Conservation (phyloP, 768 basidiomycete species). For the Lactarius sanguifluus region DNA sequence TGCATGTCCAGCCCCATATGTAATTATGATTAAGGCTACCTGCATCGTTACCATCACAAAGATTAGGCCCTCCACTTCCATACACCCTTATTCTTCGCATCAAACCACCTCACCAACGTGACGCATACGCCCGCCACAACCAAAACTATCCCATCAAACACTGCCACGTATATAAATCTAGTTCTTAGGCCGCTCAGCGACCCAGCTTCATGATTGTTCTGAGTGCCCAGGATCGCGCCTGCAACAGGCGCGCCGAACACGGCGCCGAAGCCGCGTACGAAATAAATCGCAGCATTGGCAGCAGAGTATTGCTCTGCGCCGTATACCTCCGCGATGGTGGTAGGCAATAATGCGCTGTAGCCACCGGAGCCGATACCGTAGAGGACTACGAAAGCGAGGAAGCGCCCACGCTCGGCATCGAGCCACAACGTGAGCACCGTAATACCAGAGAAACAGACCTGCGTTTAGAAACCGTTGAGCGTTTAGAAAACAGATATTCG, state of each 20-base stretch:
- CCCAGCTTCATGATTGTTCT: conserved; percentile 8
- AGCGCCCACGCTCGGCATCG: conserved; percentile 40
- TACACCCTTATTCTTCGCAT: conserved; percentile 41
- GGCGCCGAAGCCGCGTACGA: conserved; percentile 44
- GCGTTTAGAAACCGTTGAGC: not conserved
- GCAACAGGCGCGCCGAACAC: conserved; percentile 45
- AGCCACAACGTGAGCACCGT: conserved; percentile 47
- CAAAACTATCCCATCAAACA: conserved; percentile 41
- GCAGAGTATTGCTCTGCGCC: conserved; percentile 44
- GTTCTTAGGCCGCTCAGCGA: conserved; percentile 29
- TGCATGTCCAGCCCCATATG: not conserved
- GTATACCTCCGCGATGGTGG: conserved; percentile 46
- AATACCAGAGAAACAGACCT: conserved; percentile 43
- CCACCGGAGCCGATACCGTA: conserved; percentile 48
- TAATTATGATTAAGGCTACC: conserved; percentile 8
- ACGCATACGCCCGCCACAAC: conserved; percentile 41
- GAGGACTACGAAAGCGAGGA: conserved; percentile 42
- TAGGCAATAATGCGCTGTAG: conserved; percentile 46
- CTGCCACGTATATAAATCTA: conserved; percentile 41
- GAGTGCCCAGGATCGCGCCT: conserved; percentile 41
- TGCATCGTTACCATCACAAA: not conserved
- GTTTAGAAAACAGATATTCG: not conserved
- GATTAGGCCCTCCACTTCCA: conserved; percentile 44
- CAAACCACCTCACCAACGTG: conserved; percentile 44
- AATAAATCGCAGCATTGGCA: conserved; percentile 45